These are phyloP conservation scores for Termitomyces sp. DNA, from an alignment of 768 basidiomycete species.

Conservation along the genomic window DNA sequence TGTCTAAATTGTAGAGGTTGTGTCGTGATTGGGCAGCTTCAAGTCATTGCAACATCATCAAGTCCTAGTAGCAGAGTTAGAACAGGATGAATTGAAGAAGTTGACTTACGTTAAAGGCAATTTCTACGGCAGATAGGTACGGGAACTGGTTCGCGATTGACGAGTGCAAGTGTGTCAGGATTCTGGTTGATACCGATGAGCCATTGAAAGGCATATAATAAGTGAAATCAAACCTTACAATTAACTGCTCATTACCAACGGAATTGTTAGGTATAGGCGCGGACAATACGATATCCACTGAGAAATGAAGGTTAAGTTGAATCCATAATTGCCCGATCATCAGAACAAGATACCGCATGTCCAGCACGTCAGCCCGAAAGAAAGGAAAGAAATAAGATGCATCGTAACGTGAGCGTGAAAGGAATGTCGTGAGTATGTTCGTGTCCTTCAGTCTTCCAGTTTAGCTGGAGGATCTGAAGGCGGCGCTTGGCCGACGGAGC, in stretches of 20 bases:
- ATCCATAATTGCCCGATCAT: not conserved
- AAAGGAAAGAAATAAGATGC: slow-evolving; percentile 1
- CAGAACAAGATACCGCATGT: slow-evolving; percentile 3
- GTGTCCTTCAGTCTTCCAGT: not conserved
- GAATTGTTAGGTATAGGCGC: slow-evolving; percentile 3
- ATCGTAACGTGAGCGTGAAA: not conserved
- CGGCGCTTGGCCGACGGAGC: not conserved
- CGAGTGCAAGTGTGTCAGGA: not conserved
- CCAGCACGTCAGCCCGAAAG: slow-evolving; percentile 10
- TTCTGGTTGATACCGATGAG: not conserved
- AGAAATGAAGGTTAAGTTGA: not conserved
- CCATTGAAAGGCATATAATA: not conserved
- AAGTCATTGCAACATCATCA: not conserved
- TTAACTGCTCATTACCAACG: not conserved
- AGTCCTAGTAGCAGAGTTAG: not conserved
- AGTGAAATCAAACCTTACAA: not conserved
- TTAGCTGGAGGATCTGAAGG: not conserved
- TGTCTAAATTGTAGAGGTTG: not conserved
- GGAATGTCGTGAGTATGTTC: not conserved
- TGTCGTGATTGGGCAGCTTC: not conserved
- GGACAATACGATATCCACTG: slow-evolving; percentile 6
- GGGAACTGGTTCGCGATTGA: slow-evolving; percentile 6
- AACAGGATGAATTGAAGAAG: not conserved
- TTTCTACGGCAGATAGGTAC: slow-evolving; percentile 11
- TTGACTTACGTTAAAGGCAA: slow-evolving; percentile 8